These are phyloP conservation scores for Coffea eugenioides DNA, from an alignment of 257 asterid genomes.

Conservation along the genomic window DNA sequence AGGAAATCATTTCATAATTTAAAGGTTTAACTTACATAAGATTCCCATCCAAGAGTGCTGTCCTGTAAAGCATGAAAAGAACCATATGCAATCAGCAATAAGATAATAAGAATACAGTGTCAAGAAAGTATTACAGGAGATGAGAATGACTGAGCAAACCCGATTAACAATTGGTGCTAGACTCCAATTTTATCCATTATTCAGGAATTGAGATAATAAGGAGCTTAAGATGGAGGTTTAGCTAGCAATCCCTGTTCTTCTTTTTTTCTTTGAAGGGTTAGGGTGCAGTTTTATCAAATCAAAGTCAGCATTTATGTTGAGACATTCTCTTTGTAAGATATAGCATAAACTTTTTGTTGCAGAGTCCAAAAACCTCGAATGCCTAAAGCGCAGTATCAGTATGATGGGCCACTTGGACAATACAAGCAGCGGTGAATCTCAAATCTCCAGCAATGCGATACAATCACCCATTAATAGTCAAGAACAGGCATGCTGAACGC, in stretches of 20 bases:
- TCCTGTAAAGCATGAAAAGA: conserved; percentile 40
- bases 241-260: too few species aligned
- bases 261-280: too few species aligned
- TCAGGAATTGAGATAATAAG: not conserved
- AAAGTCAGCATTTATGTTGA: too few species aligned
- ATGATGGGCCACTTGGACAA: not conserved
- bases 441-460: too few species aligned
- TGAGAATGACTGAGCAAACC: too few species aligned
- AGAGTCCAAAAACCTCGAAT: not conserved
- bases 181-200: not conserved
- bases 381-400: not conserved
- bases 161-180: not conserved
- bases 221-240: too few species aligned
- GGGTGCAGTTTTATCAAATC: too few species aligned
- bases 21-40: conserved; percentile 63
- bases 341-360: too few species aligned
- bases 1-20: not conserved
- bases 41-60: conserved; percentile 79
- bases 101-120: not conserved
- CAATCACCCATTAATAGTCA: too few species aligned
- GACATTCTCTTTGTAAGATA: too few species aligned
- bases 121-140: not conserved
- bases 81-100: not conserved
- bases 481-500: not conserved
- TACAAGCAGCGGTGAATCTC: too few species aligned